Conservation (phyloP, 257 asterid genomes). For the Lycium barbarum region DNA sequence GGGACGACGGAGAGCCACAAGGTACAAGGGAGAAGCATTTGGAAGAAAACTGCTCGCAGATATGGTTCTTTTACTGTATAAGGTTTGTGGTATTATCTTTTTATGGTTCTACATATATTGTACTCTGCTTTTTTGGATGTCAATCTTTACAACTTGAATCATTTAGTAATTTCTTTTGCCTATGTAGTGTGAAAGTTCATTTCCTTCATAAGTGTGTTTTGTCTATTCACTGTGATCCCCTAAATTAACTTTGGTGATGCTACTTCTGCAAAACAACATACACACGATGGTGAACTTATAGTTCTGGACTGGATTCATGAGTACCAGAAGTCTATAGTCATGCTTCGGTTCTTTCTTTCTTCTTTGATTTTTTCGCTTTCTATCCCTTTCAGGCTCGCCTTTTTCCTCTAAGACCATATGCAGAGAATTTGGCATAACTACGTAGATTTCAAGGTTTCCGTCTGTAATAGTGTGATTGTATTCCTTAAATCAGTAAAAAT, state of each 20-base stretch:
- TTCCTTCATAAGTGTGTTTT: neutral
- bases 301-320: neutral
- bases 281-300: neutral
- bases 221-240: neutral
- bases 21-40: slow-evolving; percentile 97
- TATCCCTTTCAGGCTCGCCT: no score
- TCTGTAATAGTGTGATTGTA: no score
- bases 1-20: slow-evolving; percentile 96
- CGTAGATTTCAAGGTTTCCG: no score
- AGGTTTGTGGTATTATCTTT: slow-evolving; percentile 48
- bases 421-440: no score
- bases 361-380: no score
- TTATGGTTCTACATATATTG: neutral
- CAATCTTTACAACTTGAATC: neutral
- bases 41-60: slow-evolving; percentile 90
- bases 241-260: neutral
- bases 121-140: neutral
- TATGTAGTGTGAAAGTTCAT: slow-evolving; percentile 65
- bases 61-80: slow-evolving; percentile 81
- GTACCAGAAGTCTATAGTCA: neutral
- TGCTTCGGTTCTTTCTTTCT: no score
- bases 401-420: no score
- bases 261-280: neutral
- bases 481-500: no score
- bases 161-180: neutral